Evolutionary conservation across 2,329 filamentous ascomycete species (phyloP).

Genomic region (Macrophomina pseudophaseolina): DNA sequence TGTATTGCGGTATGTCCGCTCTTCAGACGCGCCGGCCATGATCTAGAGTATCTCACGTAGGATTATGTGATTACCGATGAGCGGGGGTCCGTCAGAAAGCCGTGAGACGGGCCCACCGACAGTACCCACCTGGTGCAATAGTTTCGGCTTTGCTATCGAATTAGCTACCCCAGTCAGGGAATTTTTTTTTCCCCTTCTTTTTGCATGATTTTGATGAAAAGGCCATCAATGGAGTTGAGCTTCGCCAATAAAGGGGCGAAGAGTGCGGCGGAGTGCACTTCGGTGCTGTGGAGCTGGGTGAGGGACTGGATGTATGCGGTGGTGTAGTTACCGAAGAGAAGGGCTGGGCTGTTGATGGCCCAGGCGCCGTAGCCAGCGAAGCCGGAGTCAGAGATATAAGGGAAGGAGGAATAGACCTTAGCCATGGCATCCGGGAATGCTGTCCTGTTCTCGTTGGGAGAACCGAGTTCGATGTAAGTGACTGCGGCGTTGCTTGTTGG

Average conservation of each 20-base stretch:
- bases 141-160: conserved; percentile 37
- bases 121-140: conserved; percentile 32
- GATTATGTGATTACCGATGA: conserved; percentile 32
- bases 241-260: conserved; percentile 32
- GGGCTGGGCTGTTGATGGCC: conserved; percentile 32
- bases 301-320: conserved; percentile 36
- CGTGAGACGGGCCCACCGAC: conserved; percentile 34
- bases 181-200: too few species aligned
- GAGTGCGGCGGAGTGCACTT: conserved; percentile 28
- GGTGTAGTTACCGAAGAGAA: conserved; percentile 34
- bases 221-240: conserved; percentile 33
- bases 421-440: conserved; percentile 34
- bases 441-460: conserved; percentile 30
- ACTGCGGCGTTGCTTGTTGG: not conserved
- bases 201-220: conserved; percentile 37
- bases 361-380: conserved; percentile 40
- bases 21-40: conserved; percentile 33
- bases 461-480: conserved; percentile 28
- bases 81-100: conserved; percentile 33
- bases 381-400: conserved; percentile 35
- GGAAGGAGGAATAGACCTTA: conserved; percentile 34
- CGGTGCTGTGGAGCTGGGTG: conserved; percentile 33
- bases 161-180: conserved; percentile 35
- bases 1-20: conserved; percentile 39
- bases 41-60: conserved; percentile 31